These are phyloP conservation scores for Tephrocybe sp. DNA, from an alignment of 768 basidiomycete genomes.

Conservation along the genomic window DNA sequence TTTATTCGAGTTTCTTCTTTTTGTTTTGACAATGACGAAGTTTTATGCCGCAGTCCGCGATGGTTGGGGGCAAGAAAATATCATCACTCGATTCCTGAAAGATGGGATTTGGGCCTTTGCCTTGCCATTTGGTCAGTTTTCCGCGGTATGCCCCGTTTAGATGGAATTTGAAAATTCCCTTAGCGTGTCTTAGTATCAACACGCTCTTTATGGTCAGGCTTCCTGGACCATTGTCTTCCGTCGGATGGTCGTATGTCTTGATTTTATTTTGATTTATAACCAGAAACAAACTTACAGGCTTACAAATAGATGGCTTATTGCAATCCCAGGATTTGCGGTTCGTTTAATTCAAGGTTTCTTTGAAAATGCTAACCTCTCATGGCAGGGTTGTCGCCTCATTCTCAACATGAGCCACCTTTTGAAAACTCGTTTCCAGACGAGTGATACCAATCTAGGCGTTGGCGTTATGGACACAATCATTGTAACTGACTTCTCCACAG, in stretches of 20 bases:
- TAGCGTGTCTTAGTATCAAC: conserved; percentile 20
- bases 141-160: no score
- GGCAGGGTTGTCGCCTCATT: conserved; percentile 26
- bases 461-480: conserved; percentile 9
- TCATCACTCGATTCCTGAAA: conserved; percentile 23
- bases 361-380: neutral
- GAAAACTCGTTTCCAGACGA: neutral
- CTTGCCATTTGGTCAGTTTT: conserved; percentile 21
- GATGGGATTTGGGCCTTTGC: conserved; percentile 27
- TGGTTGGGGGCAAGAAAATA: conserved; percentile 22
- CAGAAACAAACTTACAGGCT: neutral
- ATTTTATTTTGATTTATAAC: neutral
- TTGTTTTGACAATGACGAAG: conserved; percentile 25
- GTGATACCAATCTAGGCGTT: neutral
- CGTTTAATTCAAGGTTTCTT: neutral
- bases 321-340: conserved; percentile 23
- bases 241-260: conserved; percentile 20
- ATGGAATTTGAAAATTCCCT: no score
- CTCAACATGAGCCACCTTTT: conserved; percentile 25
- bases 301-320: conserved; percentile 21
- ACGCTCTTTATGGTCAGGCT: conserved; percentile 16
- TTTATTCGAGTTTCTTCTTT: conserved; percentile 21
- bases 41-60: conserved; percentile 23
- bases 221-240: conserved; percentile 17
- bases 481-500: conserved; percentile 3